These are phyloP conservation scores for Suhomyces coccinellae DNA, from an alignment of 1,139 yeast species.

Conservation along the genomic window DNA sequence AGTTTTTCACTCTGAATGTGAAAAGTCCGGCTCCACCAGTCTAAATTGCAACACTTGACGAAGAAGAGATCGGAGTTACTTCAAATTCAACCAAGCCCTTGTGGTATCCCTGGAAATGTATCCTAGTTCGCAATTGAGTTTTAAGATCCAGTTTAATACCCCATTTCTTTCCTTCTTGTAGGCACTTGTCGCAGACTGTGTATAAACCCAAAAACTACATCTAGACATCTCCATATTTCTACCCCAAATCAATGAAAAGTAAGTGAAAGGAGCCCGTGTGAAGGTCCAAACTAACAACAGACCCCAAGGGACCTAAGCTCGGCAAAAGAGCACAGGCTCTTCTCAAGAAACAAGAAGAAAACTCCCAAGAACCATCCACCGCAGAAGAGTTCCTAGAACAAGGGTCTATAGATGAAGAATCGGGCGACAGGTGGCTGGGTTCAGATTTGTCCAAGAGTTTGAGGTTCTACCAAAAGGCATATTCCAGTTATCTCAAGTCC, in stretches of 20 bases:
- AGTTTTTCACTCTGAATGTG: too few relatives aligned
- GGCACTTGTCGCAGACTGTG: constrained; percentile 2
- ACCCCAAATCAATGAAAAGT: constrained; percentile 9
- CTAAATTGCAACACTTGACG: too few relatives aligned
- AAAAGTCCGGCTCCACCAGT: too few relatives aligned
- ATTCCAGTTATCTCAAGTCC: constrained; percentile 34
- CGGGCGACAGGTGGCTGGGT: constrained; percentile 59
- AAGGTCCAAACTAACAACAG: constrained; percentile 4
- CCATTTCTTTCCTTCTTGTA: too few relatives aligned
- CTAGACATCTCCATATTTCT: neutral
- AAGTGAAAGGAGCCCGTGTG: neutral
- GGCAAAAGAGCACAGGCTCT: constrained; percentile 21
- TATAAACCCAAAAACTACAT: neutral
- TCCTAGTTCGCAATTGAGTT: neutral
- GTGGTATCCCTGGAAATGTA: too few relatives aligned
- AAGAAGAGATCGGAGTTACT: too few relatives aligned
- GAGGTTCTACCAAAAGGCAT: constrained; percentile 55
- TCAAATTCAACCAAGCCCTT: too few relatives aligned
- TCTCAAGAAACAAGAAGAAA: constrained; percentile 14
- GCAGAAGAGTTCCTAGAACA: constrained; percentile 49
- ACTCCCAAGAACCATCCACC: constrained; percentile 29
- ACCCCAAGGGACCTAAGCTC: constrained; percentile 21
- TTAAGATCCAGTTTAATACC: too few relatives aligned
- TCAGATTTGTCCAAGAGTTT: constrained; percentile 55
- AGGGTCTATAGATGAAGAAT: constrained; percentile 53